These are phyloP conservation scores for Ustilago curta DNA, from an alignment of 1,284 basidiomycete genomes.

Conservation along the genomic window DNA sequence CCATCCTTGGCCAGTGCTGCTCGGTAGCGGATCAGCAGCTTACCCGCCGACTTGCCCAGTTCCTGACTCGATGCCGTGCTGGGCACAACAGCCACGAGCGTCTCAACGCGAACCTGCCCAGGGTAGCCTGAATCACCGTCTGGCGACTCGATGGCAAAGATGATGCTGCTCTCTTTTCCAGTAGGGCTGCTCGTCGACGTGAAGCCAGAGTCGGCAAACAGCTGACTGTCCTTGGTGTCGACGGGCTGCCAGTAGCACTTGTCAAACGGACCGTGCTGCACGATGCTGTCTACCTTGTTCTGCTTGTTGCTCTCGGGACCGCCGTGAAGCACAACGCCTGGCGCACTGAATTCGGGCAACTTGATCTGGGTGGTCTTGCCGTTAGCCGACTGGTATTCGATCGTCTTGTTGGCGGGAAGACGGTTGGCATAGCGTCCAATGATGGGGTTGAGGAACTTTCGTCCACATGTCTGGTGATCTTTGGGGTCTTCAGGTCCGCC, in stretches of 20 bases:
- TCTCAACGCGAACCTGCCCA: slow-evolving; percentile 59
- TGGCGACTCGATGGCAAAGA: slow-evolving; percentile 56
- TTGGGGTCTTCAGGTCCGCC: slow-evolving; percentile 58
- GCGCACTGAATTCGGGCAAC: slow-evolving; percentile 50
- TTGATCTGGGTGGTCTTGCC: slow-evolving; percentile 28
- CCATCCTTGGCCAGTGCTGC: slow-evolving; percentile 46
- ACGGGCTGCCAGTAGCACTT: slow-evolving; percentile 53
- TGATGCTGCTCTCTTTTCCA: slow-evolving; percentile 34
- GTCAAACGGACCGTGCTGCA: slow-evolving; percentile 62
- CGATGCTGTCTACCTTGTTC: slow-evolving; percentile 26
- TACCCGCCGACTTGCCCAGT: slow-evolving; percentile 48
- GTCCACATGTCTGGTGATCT: slow-evolving; percentile 46
- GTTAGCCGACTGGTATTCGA: slow-evolving; percentile 37
- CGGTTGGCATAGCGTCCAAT: slow-evolving; percentile 66
- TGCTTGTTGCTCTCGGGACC: slow-evolving; percentile 48
- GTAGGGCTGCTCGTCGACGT: slow-evolving; percentile 32
- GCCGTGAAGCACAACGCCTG: slow-evolving; percentile 60
- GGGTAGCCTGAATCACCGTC: slow-evolving; percentile 62
- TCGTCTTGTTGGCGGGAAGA: slow-evolving; percentile 54
- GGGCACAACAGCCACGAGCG: slow-evolving; percentile 46
- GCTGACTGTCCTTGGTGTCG: slow-evolving; percentile 35
- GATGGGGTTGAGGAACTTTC: slow-evolving; percentile 62
- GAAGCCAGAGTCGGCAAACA: slow-evolving; percentile 38
- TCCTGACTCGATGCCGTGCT: slow-evolving; percentile 18
- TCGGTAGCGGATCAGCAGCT: slow-evolving; percentile 57